A percentile compares a stretch with the other conserved stretches of the same genome.
Evolutionary conservation across 345 rosid species (phyloP).

Genomic region (Bruguiera parviflora): DNA sequence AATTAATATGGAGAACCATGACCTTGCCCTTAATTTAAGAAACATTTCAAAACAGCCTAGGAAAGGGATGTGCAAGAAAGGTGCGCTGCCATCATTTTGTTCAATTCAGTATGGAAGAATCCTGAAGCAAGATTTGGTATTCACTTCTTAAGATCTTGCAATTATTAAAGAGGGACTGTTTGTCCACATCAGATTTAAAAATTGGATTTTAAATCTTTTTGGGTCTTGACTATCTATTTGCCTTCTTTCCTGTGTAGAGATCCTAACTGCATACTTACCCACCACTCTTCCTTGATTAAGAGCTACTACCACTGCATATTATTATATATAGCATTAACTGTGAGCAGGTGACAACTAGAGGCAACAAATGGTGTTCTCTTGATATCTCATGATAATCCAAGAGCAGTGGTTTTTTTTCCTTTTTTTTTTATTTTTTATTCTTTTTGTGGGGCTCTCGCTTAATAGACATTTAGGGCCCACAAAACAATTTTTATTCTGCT

Average conservation of each 20-base stretch:
- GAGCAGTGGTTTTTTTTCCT: no score
- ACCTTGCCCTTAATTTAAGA: slow-evolving; percentile 58
- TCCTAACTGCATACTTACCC: not conserved
- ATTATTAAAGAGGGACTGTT: slow-evolving; percentile 17
- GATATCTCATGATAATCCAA: no score
- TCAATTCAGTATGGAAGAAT: slow-evolving; percentile 21
- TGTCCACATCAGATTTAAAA: slow-evolving; percentile 4
- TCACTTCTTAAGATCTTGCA: slow-evolving; percentile 20
- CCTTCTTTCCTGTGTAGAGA: slow-evolving; percentile 5
- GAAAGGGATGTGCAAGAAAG: slow-evolving; percentile 18
- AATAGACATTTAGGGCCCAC: no score
- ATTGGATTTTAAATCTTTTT: slow-evolving; percentile 9
- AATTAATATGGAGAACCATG: slow-evolving; percentile 10
- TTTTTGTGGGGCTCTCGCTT: no score
- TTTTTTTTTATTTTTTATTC: no score
- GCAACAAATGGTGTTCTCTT: not conserved
- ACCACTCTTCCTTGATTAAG: not conserved
- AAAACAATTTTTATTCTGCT: no score
- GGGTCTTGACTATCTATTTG: slow-evolving; percentile 7
- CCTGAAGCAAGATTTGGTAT: slow-evolving; percentile 16
- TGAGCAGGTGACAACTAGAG: not conserved
- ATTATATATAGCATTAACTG: not conserved
- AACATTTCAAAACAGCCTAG: slow-evolving; percentile 31
- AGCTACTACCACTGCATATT: not conserved
- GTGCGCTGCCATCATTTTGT: slow-evolving; percentile 35